Evolutionary conservation across 2,329 filamentous ascomycete species (phyloP).

Genomic region (Penicillium sp.): DNA sequence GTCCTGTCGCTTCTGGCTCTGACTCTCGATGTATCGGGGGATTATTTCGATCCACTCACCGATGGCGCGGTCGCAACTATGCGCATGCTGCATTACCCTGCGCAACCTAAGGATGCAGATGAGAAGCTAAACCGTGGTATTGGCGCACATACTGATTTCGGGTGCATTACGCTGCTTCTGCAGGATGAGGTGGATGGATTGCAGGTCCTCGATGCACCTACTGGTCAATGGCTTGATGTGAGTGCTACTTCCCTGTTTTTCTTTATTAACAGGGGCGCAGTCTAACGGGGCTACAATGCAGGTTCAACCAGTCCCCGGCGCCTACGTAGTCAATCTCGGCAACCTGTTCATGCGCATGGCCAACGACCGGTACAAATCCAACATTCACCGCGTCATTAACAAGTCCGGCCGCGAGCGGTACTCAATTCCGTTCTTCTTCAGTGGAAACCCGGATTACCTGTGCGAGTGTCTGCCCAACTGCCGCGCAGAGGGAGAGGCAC

Average conservation of each 20-base stretch:
- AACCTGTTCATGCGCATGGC: conserved; percentile 39
- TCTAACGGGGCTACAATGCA: too few species aligned
- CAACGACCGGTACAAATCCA: conserved; percentile 38
- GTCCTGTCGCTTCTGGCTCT: conserved; percentile 36
- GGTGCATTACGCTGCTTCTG: conserved; percentile 35
- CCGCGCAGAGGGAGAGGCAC: conserved; percentile 26
- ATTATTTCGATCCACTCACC: conserved; percentile 35
- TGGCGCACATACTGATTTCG: conserved; percentile 40
- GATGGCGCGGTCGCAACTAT: conserved; percentile 35
- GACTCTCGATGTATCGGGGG: conserved; percentile 34
- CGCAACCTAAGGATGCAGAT: conserved; percentile 33
- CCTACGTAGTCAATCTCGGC: conserved; percentile 29
- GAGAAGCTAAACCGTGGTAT: conserved; percentile 34
- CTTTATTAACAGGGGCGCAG: too few species aligned
- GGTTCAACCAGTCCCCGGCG: conserved; percentile 21
- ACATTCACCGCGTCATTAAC: conserved; percentile 39
- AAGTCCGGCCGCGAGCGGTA: conserved; percentile 34
- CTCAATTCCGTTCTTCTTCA: conserved; percentile 38
- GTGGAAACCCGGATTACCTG: conserved; percentile 38
- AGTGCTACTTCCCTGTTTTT: too few species aligned
- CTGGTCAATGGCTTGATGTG: conserved; percentile 30
- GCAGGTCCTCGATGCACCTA: conserved; percentile 27
- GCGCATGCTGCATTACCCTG: conserved; percentile 38
- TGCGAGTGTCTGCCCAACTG: conserved; percentile 40
- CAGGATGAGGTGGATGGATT: conserved; percentile 36